Evolutionary conservation across 202 grass and related monocot genomes (phyloP).

Genomic region (Setaria italica): DNA sequence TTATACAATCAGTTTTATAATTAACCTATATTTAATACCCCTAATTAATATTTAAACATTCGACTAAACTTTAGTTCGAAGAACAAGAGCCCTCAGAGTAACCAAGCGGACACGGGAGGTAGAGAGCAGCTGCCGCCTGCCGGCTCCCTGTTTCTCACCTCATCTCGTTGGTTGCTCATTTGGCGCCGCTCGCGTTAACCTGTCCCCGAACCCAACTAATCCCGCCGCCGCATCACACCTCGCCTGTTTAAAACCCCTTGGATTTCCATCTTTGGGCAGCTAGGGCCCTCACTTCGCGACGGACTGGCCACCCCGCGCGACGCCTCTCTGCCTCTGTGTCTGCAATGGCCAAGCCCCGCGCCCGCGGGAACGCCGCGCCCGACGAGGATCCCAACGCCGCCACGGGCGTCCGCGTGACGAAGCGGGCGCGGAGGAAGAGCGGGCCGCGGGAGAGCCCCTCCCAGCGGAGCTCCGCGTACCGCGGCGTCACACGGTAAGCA

Average conservation of each 20-base stretch:
- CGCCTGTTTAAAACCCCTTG: slow-evolving; percentile 19
- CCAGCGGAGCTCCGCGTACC: slow-evolving; percentile 75
- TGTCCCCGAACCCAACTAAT: neutral
- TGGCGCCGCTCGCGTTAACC: neutral
- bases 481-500: slow-evolving; percentile 70
- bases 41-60: too few relatives aligned
- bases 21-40: too few relatives aligned
- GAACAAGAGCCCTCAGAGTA: too few relatives aligned
- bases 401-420: slow-evolving; percentile 28
- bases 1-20: too few relatives aligned
- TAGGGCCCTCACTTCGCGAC: neutral
- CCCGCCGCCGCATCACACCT: neutral
- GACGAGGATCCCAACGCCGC: neutral
- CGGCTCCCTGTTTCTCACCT: too few relatives aligned
- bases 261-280: neutral
- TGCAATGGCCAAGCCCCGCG: slow-evolving; percentile 52
- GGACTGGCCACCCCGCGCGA: neutral
- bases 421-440: slow-evolving; percentile 66
- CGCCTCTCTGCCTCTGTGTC: neutral
- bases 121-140: too few relatives aligned
- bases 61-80: too few relatives aligned
- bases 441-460: slow-evolving; percentile 50
- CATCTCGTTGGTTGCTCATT: too few relatives aligned
- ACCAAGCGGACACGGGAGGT: too few relatives aligned
- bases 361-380: slow-evolving; percentile 10